A percentile compares a stretch with the other conserved stretches of the same genome.
These are phyloP conservation scores for Echeveria elegans DNA, from an alignment of 164 flowering plant genomes.

Conservation along the genomic window DNA sequence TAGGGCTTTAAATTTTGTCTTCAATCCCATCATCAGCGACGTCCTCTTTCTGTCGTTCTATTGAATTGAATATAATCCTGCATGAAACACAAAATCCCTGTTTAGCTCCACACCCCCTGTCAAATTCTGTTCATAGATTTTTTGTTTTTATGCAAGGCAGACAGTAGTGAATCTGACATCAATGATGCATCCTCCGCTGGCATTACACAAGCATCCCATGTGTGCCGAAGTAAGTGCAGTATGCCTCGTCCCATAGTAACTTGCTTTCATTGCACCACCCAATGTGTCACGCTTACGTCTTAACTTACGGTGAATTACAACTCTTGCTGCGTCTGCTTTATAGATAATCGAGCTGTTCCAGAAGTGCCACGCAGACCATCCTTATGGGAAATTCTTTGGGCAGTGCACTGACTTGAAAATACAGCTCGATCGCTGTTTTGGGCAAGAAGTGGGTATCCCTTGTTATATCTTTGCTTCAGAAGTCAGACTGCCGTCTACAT, in stretches of 20 bases:
- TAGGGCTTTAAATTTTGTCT: no score
- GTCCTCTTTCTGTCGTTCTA: no score
- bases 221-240: slow-evolving; percentile 50
- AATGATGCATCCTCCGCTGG: slow-evolving; percentile 66
- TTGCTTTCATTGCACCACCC: no score
- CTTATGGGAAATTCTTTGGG: slow-evolving; percentile 71
- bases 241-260: no score
- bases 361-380: slow-evolving; percentile 86
- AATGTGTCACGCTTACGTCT: neutral
- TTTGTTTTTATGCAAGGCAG: neutral
- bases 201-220: slow-evolving; percentile 72
- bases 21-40: no score
- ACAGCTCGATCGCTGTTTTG: slow-evolving; percentile 83
- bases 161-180: neutral
- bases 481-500: neutral
- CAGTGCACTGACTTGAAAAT: slow-evolving; percentile 83
- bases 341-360: slow-evolving; percentile 89
- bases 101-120: no score
- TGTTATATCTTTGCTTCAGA: neutral
- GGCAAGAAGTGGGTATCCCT: slow-evolving; percentile 61
- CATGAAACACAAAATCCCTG: no score
- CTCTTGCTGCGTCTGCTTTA: slow-evolving; percentile 6
- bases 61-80: no score
- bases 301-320: neutral
- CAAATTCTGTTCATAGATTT: neutral